A percentile compares a stretch with the other conserved stretches of the same genome.
phyloP scores from a whole-genome alignment of 108 stramenopile genomes.

The Tribonema minus region DNA sequence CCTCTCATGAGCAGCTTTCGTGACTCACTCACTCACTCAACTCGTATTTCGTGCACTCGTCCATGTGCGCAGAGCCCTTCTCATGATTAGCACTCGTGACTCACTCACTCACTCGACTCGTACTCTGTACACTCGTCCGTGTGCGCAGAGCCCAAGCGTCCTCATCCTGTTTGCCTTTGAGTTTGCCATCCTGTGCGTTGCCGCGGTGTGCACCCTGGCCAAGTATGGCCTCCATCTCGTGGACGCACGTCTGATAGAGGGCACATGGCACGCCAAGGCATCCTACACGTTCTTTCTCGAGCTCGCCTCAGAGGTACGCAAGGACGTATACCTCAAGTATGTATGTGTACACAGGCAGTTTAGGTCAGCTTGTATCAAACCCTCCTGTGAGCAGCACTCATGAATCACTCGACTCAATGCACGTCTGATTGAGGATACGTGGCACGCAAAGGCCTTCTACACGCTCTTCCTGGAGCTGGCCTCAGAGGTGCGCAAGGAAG shows the following conservation, averaged over 20 bases:
- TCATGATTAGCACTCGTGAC: too few species aligned
- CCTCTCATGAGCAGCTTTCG: too few species aligned
- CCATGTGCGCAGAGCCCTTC: too few species aligned
- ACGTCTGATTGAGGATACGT: constrained; percentile 51
- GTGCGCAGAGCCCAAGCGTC: background rate
- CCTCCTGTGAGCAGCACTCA: constrained; percentile 49
- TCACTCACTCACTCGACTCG: too few species aligned
- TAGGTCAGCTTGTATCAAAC: too few species aligned
- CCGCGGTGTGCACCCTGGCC: constrained; percentile 63
- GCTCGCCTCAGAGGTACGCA: constrained; percentile 59
- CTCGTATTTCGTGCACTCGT: too few species aligned
- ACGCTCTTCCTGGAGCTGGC: constrained; percentile 81
- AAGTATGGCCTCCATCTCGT: constrained; percentile 75
- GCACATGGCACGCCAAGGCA: constrained; percentile 56
- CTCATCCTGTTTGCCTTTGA: constrained; percentile 60
- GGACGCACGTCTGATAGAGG: constrained; percentile 63
- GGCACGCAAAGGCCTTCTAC: constrained; percentile 54
- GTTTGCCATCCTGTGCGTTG: constrained; percentile 72
- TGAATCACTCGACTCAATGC: too few species aligned
- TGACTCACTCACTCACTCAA: too few species aligned
- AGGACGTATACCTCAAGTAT: background rate
- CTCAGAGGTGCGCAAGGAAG: constrained; percentile 19
- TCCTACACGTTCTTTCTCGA: constrained; percentile 73
- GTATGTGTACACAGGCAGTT: background rate
- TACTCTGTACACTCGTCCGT: too few species aligned